phyloP scores from a whole-genome alignment of 2,329 filamentous ascomycete genomes.

The Neofusicoccum ribis region DNA sequence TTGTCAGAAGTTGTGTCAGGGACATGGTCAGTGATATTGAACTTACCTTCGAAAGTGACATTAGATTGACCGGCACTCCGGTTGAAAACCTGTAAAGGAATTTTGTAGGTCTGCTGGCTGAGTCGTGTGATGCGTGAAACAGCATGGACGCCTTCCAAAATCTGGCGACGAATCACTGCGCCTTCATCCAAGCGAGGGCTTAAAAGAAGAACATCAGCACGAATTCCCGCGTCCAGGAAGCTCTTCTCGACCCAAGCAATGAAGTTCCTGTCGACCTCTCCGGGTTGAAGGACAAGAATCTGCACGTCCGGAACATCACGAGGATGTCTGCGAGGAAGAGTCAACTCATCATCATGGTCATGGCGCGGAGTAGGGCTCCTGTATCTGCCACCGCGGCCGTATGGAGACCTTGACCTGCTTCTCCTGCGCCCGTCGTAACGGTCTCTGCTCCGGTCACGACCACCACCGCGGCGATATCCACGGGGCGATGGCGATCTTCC shows the following conservation, averaged over 20 bases:
- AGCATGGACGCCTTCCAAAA: conserved; percentile 83
- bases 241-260: conserved; percentile 77
- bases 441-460: conserved; percentile 43
- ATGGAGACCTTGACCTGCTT: conserved; percentile 70
- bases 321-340: conserved; percentile 72
- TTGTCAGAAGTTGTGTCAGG: conserved; percentile 25
- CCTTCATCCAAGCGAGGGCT: conserved; percentile 74
- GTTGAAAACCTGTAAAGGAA: conserved; percentile 84
- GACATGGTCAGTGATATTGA: conserved; percentile 10
- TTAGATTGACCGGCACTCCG: conserved; percentile 71
- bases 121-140: conserved; percentile 54
- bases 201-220: conserved; percentile 76
- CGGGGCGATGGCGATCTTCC: conserved; percentile 49
- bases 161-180: conserved; percentile 79
- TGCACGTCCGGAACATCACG: conserved; percentile 85
- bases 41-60: conserved; percentile 71
- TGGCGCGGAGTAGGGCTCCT: conserved; percentile 69
- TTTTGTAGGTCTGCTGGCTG: conserved; percentile 63
- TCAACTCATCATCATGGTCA: conserved; percentile 60
- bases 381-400: conserved; percentile 61
- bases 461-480: conserved; percentile 28
- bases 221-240: conserved; percentile 71
- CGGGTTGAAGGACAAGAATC: conserved; percentile 76
- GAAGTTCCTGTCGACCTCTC: conserved; percentile 60
- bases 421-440: conserved; percentile 52